phyloP scores from a whole-genome alignment of 75 land plant genomes.

The Cupressus sempervirens region DNA sequence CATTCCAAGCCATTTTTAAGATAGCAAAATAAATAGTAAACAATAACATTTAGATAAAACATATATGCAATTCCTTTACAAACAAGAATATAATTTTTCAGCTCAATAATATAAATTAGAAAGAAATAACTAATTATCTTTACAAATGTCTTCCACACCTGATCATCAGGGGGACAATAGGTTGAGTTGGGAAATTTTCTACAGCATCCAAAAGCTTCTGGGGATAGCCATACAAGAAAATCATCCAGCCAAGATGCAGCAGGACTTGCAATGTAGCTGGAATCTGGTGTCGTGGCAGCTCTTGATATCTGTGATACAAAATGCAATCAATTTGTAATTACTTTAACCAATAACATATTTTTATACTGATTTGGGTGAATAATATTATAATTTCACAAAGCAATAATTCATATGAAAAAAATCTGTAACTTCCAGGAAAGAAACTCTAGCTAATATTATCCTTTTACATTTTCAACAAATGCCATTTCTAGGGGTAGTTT shows the following conservation, averaged over 20 bases:
- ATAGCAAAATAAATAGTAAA: not conserved
- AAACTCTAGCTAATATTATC: not conserved
- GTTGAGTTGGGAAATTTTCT: slow-evolving; percentile 76
- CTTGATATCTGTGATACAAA: slow-evolving; percentile 58
- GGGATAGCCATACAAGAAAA: slow-evolving; percentile 94
- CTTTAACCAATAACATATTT: not conserved
- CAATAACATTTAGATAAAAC: not conserved
- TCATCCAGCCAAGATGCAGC: slow-evolving; percentile 99
- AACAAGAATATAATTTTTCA: not conserved
- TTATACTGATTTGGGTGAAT: not conserved
- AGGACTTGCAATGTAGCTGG: slow-evolving; percentile 88
- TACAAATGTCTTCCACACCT: slow-evolving; percentile 45
- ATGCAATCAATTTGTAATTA: not conserved
- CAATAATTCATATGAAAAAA: not conserved
- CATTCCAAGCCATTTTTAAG: not conserved
- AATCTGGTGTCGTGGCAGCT: slow-evolving; percentile 72
- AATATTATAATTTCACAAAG: not conserved
- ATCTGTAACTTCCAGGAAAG: not conserved
- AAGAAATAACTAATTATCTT: not conserved
- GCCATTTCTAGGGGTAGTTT: not conserved
- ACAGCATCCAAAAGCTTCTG: slow-evolving; percentile 98
- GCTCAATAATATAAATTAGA: slow-evolving; percentile 6
- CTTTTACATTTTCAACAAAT: not conserved
- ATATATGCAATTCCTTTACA: not conserved
- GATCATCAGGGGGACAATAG: slow-evolving; percentile 97